Evolutionary conservation across 2,329 filamentous ascomycete species (phyloP), one percentile per base, ranked within the genome.

Genomic region (Leptosphaerulina australis): DNA sequence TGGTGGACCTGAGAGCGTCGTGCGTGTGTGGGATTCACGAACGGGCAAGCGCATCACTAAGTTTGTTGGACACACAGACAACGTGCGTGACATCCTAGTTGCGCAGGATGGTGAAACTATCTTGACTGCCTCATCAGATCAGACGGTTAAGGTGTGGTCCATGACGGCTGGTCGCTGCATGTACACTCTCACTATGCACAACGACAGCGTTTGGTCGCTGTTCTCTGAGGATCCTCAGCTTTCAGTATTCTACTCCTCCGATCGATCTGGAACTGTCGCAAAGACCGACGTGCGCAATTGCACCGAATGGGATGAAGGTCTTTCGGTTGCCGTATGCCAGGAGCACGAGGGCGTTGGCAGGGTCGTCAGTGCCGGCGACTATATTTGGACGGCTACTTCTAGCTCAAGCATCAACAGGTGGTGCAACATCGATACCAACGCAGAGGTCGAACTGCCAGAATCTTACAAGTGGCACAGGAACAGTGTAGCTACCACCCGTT

Each of bases 111-210:
- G 91, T 29, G 91, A 96, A 68, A 95, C 86, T 30, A 90, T 99
- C 62, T 84, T 99, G 80, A 96, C 93, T 0, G 92, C 91, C 11
- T 96, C 92, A 62, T 93, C 93, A 1, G 94, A 99, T 71, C 91
- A 96, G 75, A 97, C 94, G 0, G 88, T 99, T 77, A 99, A 99
- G 77, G 85, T 97, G 50, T 99, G 94, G 94, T 97, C 92, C 60
- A 87, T 97, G 62, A 94, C 90, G 9, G 93, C 91, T 17, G 94
- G 94, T 46, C 83, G 94, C 62, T 99, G 94, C 79, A 93, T 97
- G 88, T 91, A 97, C 74, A 99, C 94, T 0, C 83, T 99, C 63
- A 97, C 92, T 45, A 99, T 99, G 94, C 94, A 99, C 76, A 96
- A 96, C 68, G 91, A 96, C 68, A 97, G 92, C 69, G 90, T 99